Percentiles rank a stretch among this genome's conserved stretches.
phyloP scores from a whole-genome alignment of 768 basidiomycete species.

The Amanita jacksonii region DNA sequence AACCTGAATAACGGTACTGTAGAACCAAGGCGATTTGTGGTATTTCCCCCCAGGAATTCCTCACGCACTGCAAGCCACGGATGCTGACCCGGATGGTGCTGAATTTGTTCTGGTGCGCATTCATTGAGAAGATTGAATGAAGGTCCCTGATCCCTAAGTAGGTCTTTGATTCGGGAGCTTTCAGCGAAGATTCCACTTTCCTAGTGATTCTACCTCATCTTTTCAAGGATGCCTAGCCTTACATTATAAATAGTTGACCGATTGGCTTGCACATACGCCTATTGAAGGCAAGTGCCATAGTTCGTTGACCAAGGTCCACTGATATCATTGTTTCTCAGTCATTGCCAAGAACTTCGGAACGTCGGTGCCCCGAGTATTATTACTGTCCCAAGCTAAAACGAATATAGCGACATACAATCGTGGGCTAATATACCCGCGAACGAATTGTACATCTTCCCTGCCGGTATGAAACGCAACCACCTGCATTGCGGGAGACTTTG shows the following conservation, averaged over 20 bases:
- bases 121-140: background rate
- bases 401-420: conserved; percentile 19
- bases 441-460: conserved; percentile 46
- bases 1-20: no score
- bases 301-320: background rate
- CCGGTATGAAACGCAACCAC: conserved; percentile 18
- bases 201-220: conserved; percentile 20
- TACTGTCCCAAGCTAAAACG: background rate
- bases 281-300: conserved; percentile 27
- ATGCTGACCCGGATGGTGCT: conserved; percentile 32
- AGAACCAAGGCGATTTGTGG: conserved; percentile 44
- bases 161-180: conserved; percentile 42
- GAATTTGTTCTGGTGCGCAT: conserved; percentile 40
- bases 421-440: conserved; percentile 34
- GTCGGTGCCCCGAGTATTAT: conserved; percentile 10
- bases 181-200: conserved; percentile 46
- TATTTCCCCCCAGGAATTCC: conserved; percentile 49
- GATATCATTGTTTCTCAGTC: conserved; percentile 16
- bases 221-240: background rate
- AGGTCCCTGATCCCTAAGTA: conserved; percentile 11
- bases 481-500: background rate
- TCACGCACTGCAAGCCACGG: conserved; percentile 44
- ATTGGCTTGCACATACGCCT: conserved; percentile 47
- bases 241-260: conserved; percentile 29
- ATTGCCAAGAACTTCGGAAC: conserved; percentile 44